Conservation (phyloP, 805 yeast genomes). For the Metschnikowia proteae region DNA sequence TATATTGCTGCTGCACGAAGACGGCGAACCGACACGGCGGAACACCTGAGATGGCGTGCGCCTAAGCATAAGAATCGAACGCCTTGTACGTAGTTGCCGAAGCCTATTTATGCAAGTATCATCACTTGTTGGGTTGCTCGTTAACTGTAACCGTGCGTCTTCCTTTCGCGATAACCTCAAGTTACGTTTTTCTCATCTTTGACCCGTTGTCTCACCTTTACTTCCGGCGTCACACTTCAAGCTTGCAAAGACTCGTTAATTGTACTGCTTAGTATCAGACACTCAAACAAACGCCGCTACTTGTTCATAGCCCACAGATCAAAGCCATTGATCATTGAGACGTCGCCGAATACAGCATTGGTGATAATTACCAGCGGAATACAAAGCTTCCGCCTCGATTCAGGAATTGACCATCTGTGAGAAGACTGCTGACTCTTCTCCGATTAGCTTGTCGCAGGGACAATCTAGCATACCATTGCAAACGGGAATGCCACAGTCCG, state of each 20-base stretch:
- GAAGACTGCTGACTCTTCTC: background rate
- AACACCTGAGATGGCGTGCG: no score
- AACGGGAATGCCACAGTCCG: background rate
- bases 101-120: background rate
- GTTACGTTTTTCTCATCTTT: slow-evolving; percentile 3
- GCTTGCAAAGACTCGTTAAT: background rate
- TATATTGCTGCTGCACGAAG: no score
- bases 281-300: no score
- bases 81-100: background rate
- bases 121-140: background rate
- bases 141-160: slow-evolving; percentile 4
- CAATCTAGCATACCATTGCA: background rate
- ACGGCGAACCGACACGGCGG: no score
- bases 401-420: no score
- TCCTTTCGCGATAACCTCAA: slow-evolving; percentile 4
- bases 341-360: no score
- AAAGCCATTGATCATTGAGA: background rate
- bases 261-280: background rate
- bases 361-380: no score
- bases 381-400: no score
- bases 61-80: background rate
- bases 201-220: background rate
- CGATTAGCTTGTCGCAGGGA: background rate
- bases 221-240: background rate
- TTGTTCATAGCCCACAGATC: background rate